These are phyloP conservation scores for Sporothrix inflata DNA, from an alignment of 2,329 filamentous ascomycete species.

Conservation along the genomic window DNA sequence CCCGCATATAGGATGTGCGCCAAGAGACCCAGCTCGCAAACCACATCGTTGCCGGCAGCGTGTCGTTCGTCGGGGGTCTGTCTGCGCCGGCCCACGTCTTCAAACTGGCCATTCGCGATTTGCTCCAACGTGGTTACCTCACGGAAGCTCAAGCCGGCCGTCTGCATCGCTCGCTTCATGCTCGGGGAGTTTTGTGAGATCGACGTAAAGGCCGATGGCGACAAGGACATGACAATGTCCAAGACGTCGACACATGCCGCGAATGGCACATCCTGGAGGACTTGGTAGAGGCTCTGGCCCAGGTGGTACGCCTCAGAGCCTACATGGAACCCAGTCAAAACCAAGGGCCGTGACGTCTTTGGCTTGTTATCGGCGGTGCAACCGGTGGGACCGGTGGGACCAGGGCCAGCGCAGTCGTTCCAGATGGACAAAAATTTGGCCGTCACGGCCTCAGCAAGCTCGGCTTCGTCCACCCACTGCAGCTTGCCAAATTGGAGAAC, in stretches of 20 bases:
- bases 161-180: too few species aligned
- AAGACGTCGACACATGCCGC: background rate
- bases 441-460: background rate
- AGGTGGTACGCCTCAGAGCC: background rate
- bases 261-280: background rate
- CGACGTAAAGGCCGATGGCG: too few species aligned
- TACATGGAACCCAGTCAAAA: background rate
- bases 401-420: background rate
- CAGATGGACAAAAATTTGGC: background rate
- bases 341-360: background rate
- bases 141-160: too few species aligned
- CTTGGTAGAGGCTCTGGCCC: background rate
- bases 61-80: too few species aligned
- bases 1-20: too few species aligned
- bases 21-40: too few species aligned
- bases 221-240: too few species aligned
- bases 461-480: background rate
- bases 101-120: background rate
- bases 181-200: background rate
- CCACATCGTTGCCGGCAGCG: too few species aligned
- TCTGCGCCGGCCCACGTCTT: background rate
- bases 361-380: background rate
- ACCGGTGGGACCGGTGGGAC: background rate
- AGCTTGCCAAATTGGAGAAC: background rate
- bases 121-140: too few species aligned